A percentile compares a stretch with the other conserved stretches of the same genome.
phyloP scores from a whole-genome alignment of 306 rosid species.

The Cercis canadensis region DNA sequence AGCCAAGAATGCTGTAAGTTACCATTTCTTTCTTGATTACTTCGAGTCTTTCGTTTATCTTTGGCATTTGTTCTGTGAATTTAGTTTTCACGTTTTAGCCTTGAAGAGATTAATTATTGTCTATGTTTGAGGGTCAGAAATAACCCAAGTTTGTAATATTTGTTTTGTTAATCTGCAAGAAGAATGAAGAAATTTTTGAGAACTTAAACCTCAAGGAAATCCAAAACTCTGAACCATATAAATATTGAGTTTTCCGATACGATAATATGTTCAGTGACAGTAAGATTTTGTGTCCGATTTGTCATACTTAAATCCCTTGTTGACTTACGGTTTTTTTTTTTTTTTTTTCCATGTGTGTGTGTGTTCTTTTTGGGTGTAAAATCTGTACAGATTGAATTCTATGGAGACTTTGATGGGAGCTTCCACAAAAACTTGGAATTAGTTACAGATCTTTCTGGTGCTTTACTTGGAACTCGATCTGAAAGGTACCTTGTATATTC shows the following conservation, averaged over 20 bases:
- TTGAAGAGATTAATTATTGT: constrained; percentile 6
- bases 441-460: constrained; percentile 81
- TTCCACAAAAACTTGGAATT: constrained; percentile 90
- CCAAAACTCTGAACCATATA: neutral
- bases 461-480: constrained; percentile 90
- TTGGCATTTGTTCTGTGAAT: neutral
- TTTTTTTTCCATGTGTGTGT: neutral
- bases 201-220: constrained; percentile 4
- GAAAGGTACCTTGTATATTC: constrained; percentile 55
- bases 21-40: neutral
- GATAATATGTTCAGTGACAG: too few species aligned
- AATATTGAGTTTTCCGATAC: too few species aligned
- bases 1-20: constrained; percentile 82
- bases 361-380: constrained; percentile 19
- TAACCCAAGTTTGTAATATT: neutral
- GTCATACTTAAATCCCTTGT: too few species aligned
- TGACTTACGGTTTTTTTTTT: constrained; percentile 7
- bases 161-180: constrained; percentile 7
- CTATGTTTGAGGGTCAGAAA: neutral
- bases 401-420: constrained; percentile 93
- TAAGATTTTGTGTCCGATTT: neutral
- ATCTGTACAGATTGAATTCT: constrained; percentile 75
- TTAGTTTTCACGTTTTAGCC: neutral
- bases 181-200: constrained; percentile 1
- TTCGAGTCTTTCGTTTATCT: neutral